phyloP scores from a whole-genome alignment of 352 stramenopile species.

The Phytophthora pistaciae region DNA sequence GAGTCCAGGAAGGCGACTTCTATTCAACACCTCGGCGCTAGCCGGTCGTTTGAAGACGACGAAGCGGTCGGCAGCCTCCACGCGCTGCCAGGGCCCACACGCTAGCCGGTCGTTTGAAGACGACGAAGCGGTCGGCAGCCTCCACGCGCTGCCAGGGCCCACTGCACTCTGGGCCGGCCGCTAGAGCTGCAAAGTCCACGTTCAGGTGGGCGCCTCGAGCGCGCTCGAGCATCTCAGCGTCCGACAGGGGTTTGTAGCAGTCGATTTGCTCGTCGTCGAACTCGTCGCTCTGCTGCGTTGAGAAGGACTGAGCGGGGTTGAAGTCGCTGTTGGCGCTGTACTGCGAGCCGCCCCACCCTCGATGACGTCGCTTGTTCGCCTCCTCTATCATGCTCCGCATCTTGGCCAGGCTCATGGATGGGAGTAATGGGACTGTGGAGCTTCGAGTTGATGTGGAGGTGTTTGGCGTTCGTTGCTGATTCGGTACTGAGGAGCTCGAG shows the following conservation, averaged over 20 bases:
- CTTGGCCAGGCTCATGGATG: slow-evolving; percentile 14
- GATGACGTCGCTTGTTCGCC: slow-evolving; percentile 6
- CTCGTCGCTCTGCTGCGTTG: slow-evolving; percentile 20
- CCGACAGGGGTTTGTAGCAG: slow-evolving; percentile 12
- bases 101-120: slow-evolving; percentile 33
- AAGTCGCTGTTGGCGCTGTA: too few species aligned
- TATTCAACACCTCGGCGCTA: too few species aligned
- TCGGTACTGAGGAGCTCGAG: slow-evolving; percentile 2
- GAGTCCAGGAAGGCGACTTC: slow-evolving; percentile 15
- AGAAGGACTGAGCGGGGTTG: too few species aligned
- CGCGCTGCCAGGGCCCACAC: slow-evolving; percentile 32
- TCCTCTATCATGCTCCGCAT: slow-evolving; percentile 22
- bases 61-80: slow-evolving; percentile 32
- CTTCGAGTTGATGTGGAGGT: neutral
- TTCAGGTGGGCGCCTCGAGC: slow-evolving; percentile 24
- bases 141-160: slow-evolving; percentile 36
- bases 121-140: slow-evolving; percentile 31
- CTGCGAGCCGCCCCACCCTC: slow-evolving; percentile 14
- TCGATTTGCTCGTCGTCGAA: slow-evolving; percentile 2
- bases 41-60: slow-evolving; percentile 34
- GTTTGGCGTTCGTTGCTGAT: slow-evolving; percentile 9
- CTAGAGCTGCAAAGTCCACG: slow-evolving; percentile 36
- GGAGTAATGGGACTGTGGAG: too few species aligned
- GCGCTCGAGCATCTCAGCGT: slow-evolving; percentile 31
- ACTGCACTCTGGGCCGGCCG: slow-evolving; percentile 22